These are phyloP conservation scores for Saturnispora ahearnii DNA, from an alignment of 805 yeast species.

Conservation along the genomic window DNA sequence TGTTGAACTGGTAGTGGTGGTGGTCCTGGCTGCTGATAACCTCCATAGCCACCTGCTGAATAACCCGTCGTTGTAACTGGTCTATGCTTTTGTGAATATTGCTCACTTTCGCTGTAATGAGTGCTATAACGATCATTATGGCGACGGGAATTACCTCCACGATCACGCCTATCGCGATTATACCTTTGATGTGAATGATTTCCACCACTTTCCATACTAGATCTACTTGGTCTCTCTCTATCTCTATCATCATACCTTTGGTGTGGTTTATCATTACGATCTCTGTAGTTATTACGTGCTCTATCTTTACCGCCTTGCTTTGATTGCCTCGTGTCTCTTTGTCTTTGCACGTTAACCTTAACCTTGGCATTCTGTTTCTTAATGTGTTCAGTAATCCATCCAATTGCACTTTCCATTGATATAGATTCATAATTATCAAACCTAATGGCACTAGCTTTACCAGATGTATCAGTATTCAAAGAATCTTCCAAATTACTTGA, in stretches of 20 bases:
- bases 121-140: conserved; percentile 8
- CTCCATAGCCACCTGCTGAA: background rate
- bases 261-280: conserved; percentile 2
- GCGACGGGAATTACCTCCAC: conserved; percentile 15
- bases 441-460: conserved; percentile 49
- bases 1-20: conserved; percentile 8
- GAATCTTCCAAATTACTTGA: conserved; percentile 33
- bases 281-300: conserved; percentile 4
- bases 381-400: conserved; percentile 36
- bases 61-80: background rate
- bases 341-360: conserved; percentile 5
- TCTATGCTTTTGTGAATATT: conserved; percentile 7
- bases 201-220: background rate
- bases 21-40: conserved; percentile 3
- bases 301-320: conserved; percentile 7
- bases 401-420: conserved; percentile 58
- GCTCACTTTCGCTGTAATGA: conserved; percentile 6
- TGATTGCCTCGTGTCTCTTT: conserved; percentile 7
- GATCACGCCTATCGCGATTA: conserved; percentile 6
- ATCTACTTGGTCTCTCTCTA: conserved; percentile 10
- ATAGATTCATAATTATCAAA: conserved; percentile 77
- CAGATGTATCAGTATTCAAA: background rate
- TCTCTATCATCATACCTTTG: conserved; percentile 10
- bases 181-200: conserved; percentile 11
- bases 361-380: conserved; percentile 32